These are phyloP conservation scores for Amaranthus hypochondriacus DNA, from an alignment of 148 eudicot species.

Conservation along the genomic window DNA sequence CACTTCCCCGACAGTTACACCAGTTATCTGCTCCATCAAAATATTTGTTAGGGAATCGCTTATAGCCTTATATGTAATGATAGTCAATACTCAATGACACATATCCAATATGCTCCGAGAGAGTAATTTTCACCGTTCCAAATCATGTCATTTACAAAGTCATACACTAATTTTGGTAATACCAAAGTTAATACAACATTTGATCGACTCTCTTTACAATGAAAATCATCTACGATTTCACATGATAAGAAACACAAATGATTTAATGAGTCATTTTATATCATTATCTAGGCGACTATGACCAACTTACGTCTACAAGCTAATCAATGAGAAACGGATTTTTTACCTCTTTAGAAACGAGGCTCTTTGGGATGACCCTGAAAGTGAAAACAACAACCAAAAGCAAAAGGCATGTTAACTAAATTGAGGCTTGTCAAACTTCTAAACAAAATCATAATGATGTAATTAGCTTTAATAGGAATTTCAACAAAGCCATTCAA, in stretches of 20 bases:
- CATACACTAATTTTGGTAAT: too few relatives aligned
- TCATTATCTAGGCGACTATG: conserved; percentile 1
- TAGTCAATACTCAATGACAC: too few relatives aligned
- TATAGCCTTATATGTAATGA: too few relatives aligned
- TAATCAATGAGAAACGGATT: conserved; percentile 24
- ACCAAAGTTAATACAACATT: too few relatives aligned
- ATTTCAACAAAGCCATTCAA: conserved; percentile 24
- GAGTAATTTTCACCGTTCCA: not conserved
- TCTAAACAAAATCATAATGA: conserved; percentile 14
- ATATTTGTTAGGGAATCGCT: conserved; percentile 5
- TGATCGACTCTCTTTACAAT: too few relatives aligned
- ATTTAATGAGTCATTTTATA: too few relatives aligned
- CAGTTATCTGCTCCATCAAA: conserved; percentile 55
- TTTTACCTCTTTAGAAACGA: conserved; percentile 81
- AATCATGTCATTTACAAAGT: too few relatives aligned
- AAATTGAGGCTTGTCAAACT: not conserved
- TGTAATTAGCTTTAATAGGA: not conserved
- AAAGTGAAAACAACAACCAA: conserved; percentile 19
- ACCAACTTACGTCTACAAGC: conserved; percentile 23
- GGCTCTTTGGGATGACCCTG: conserved; percentile 92
- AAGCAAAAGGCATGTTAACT: conserved; percentile 20
- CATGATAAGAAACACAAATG: too few relatives aligned
- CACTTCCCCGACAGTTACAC: conserved; percentile 77
- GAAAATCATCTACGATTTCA: too few relatives aligned
- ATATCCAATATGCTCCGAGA: too few relatives aligned